phyloP scores from a whole-genome alignment of 306 rosid species.

The Echinosophora koreensis region DNA sequence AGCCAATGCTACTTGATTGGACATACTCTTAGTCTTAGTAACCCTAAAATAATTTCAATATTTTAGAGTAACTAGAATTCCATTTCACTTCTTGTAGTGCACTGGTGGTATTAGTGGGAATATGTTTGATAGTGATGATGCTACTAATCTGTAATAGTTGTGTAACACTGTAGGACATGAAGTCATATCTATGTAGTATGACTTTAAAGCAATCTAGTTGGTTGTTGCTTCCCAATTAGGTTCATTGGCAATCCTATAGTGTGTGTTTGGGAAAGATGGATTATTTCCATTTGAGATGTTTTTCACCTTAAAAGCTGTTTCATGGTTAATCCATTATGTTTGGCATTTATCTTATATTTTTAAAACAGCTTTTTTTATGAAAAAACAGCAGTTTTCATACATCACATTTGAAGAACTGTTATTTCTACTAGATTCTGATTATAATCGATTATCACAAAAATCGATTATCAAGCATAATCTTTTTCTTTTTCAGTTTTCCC shows the following conservation, averaged over 20 bases:
- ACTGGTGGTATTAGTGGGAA: background rate
- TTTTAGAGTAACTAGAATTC: background rate
- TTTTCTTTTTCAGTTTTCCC: too few relatives aligned
- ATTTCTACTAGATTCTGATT: too few relatives aligned
- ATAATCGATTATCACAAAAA: too few relatives aligned
- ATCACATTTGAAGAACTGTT: background rate
- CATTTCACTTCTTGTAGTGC: background rate
- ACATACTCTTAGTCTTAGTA: background rate
- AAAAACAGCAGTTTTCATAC: background rate
- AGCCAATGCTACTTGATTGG: background rate
- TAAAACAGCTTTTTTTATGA: too few relatives aligned
- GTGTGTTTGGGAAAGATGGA: slow-evolving; percentile 22
- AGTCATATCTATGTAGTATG: background rate
- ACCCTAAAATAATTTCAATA: background rate
- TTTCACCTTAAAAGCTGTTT: too few relatives aligned
- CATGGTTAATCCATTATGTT: too few relatives aligned
- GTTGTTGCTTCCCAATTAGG: background rate
- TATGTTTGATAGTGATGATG: too few relatives aligned
- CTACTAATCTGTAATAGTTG: slow-evolving; percentile 22
- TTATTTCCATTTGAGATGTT: too few relatives aligned
- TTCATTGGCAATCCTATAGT: slow-evolving; percentile 6
- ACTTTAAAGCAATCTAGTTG: slow-evolving; percentile 1
- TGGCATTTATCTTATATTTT: too few relatives aligned
- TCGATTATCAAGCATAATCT: background rate
- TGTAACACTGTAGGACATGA: background rate